phyloP scores from a whole-genome alignment of 2,329 filamentous ascomycete genomes.

The Xylaria sp. region DNA sequence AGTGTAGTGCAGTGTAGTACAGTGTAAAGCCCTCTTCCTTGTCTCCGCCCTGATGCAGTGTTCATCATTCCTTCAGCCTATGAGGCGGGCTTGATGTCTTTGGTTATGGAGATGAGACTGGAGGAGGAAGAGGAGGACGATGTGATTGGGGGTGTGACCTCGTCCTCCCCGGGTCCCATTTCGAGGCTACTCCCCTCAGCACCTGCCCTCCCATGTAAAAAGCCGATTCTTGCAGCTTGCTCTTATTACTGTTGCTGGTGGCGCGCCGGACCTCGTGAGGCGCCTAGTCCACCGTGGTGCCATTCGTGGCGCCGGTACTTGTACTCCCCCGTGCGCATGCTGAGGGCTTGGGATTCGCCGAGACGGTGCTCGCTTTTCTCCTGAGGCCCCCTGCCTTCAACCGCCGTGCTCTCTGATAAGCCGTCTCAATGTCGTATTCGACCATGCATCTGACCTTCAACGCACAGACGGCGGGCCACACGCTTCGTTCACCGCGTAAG shows the following conservation, averaged over 20 bases:
- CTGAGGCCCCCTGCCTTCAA: constrained; percentile 64
- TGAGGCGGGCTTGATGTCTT: constrained; percentile 5
- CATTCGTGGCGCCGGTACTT: constrained; percentile 15
- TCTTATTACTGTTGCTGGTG: not conserved
- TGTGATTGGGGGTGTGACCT: not conserved
- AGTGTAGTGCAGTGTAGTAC: not conserved
- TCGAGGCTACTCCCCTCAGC: constrained; percentile 7
- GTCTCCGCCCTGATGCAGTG: not conserved
- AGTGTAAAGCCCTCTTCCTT: not conserved
- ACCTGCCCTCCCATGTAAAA: constrained; percentile 11
- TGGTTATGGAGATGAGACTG: not conserved
- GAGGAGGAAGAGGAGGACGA: no score
- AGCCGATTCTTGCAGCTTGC: not conserved
- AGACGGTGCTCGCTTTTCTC: constrained; percentile 54
- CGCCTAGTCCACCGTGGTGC: constrained; percentile 21
- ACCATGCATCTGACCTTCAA: constrained; percentile 84
- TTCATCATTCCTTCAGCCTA: not conserved
- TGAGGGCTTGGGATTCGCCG: constrained; percentile 24
- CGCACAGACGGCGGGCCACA: constrained; percentile 90
- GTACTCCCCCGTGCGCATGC: constrained; percentile 11
- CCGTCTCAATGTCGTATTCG: constrained; percentile 86
- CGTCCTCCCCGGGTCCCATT: not conserved
- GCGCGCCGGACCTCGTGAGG: constrained; percentile 3
- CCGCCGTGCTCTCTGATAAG: constrained; percentile 82
- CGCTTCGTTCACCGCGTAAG: constrained; percentile 81